Conservation (phyloP, 306 rosid genomes). For the Oemleria cerasiformis region DNA sequence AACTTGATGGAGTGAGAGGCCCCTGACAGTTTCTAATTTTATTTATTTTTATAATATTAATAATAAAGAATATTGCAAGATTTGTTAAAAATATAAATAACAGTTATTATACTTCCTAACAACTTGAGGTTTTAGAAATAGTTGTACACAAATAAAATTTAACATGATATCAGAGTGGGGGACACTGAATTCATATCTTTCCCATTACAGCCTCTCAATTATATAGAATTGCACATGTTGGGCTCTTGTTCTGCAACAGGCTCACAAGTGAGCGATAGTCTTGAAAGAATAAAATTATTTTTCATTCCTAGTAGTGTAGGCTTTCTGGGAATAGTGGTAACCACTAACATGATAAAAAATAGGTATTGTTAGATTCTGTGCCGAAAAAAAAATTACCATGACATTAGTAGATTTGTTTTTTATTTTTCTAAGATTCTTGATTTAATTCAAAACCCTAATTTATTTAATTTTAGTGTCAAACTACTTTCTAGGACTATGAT, state of each 20-base stretch:
- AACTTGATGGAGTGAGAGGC: conserved; percentile 10
- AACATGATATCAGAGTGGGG: neutral
- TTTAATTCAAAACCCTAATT: neutral
- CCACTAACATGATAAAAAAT: neutral
- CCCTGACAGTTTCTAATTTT: neutral
- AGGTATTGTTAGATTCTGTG: neutral
- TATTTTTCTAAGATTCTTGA: neutral
- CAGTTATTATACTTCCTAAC: neutral
- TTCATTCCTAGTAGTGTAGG: neutral
- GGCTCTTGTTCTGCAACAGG: neutral
- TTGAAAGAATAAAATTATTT: neutral
- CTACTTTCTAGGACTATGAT: neutral
- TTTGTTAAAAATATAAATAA: neutral
- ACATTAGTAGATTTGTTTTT: neutral
- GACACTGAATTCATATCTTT: neutral
- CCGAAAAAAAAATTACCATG: neutral
- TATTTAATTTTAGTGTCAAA: neutral
- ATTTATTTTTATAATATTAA: neutral
- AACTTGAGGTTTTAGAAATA: neutral
- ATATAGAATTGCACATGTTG: neutral
- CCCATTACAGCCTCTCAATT: neutral
- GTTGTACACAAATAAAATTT: neutral
- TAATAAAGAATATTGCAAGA: neutral
- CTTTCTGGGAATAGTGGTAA: neutral
- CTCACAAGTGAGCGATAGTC: neutral